Percentiles rank a stretch among this genome's conserved stretches.
These are phyloP conservation scores for Geotrichum reessii DNA, from an alignment of 1,139 yeast species.

Conservation along the genomic window DNA sequence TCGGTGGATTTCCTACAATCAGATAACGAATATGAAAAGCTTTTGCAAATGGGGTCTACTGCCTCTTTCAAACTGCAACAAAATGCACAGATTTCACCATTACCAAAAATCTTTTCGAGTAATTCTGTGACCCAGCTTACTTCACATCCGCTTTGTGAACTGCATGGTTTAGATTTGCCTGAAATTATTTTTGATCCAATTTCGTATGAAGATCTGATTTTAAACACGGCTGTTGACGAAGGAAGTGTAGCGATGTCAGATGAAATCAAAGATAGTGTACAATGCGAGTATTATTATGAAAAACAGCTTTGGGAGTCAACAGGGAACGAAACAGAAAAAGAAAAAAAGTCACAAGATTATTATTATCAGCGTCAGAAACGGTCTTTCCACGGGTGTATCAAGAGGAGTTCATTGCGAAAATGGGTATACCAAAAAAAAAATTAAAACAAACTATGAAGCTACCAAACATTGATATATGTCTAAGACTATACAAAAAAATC, in stretches of 20 bases:
- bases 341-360: no score
- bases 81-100: background rate
- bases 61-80: background rate
- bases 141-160: background rate
- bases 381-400: no score
- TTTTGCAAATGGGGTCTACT: background rate
- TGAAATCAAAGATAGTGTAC: background rate
- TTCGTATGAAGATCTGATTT: slow-evolving; percentile 15
- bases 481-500: no score
- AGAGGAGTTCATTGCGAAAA: no score
- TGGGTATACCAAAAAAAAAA: no score
- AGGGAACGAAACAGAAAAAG: background rate
- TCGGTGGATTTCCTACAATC: background rate
- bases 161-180: background rate
- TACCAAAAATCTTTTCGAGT: background rate
- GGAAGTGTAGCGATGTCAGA: background rate
- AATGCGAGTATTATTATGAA: background rate
- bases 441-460: no score
- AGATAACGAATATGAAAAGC: background rate
- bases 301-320: background rate
- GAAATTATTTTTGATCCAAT: slow-evolving; percentile 11
- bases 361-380: no score
- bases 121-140: background rate
- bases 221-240: slow-evolving; percentile 8
- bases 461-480: no score